Conservation (phyloP, 2,329 filamentous ascomycete genomes). For the Paramyrothecium roridum region DNA sequence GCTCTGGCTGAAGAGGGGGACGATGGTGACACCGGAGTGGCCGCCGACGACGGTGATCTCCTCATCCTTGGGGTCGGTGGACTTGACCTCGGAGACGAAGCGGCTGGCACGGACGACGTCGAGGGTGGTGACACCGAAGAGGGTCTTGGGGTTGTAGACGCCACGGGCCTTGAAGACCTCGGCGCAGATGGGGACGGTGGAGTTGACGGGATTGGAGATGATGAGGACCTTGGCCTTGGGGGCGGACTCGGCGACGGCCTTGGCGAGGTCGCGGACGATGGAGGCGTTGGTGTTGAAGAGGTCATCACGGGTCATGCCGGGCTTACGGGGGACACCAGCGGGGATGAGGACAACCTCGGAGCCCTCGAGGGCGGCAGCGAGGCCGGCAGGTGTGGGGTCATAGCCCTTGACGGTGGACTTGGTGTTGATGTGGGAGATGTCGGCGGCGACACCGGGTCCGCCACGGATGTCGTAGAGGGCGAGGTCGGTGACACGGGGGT, state of each 20-base stretch:
- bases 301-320: constrained; percentile 99
- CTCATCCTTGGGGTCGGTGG: constrained; percentile 85
- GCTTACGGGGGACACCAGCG: constrained; percentile 97
- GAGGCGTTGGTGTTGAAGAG: constrained; percentile 99
- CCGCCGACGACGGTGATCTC: constrained; percentile 95
- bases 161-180: constrained; percentile 94
- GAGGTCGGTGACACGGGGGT: constrained; percentile 89
- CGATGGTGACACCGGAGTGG: constrained; percentile 97
- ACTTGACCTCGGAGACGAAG: constrained; percentile 95
- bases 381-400: constrained; percentile 71
- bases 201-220: constrained; percentile 99
- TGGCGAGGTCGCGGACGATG: constrained; percentile 97
- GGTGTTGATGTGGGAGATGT: constrained; percentile 99
- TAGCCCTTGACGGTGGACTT: constrained; percentile 93
- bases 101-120: constrained; percentile 96
- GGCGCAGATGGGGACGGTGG: constrained; percentile 93
- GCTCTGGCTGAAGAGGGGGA: constrained; percentile 94
- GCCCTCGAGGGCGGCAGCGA: constrained; percentile 77
- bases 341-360: constrained; percentile 96
- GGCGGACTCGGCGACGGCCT: constrained; percentile 83
- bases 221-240: constrained; percentile 94
- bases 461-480: constrained; percentile 97
- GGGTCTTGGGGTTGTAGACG: constrained; percentile 98
- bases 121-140: constrained; percentile 99
- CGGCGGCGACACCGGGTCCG: constrained; percentile 93